Evolutionary conservation across 352 stramenopile species (phyloP).

Genomic region (Phytophthora rubi): DNA sequence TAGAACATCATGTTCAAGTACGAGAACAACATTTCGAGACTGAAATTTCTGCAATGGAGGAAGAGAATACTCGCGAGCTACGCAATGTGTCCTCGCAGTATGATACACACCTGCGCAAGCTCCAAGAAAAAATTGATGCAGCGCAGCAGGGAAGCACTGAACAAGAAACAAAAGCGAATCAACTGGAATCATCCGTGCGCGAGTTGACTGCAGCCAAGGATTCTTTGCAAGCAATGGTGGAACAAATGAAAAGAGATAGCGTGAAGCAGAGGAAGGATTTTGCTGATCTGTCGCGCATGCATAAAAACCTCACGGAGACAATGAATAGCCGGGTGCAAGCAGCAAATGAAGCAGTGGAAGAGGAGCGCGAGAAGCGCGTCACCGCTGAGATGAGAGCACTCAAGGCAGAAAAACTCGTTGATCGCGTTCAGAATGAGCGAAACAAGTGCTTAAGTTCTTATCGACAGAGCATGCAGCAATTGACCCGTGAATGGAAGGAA

Average conservation of each 20-base stretch:
- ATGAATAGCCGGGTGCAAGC: constrained; percentile 38
- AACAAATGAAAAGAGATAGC: constrained; percentile 42
- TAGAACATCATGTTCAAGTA: constrained; percentile 42
- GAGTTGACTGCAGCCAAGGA: constrained; percentile 37
- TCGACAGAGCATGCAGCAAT: constrained; percentile 36
- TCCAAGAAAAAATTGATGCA: constrained; percentile 33
- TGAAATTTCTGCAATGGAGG: constrained; percentile 29
- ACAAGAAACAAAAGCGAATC: constrained; percentile 20
- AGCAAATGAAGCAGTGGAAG: constrained; percentile 39
- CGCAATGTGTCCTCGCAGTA: constrained; percentile 38
- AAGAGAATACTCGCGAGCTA: constrained; percentile 31
- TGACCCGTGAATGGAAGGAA: constrained; percentile 42
- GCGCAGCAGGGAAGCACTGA: constrained; percentile 14
- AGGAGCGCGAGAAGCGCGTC: constrained; percentile 40
- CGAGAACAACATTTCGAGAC: constrained; percentile 31
- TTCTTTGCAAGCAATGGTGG: constrained; percentile 34
- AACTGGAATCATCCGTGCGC: constrained; percentile 22
- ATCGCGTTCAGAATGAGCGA: constrained; percentile 28
- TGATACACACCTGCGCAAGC: constrained; percentile 34
- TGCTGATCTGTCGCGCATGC: constrained; percentile 64
- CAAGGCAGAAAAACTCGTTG: constrained; percentile 39
- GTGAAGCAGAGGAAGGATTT: constrained; percentile 65
- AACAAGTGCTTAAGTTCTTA: constrained; percentile 38
- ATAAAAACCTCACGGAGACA: constrained; percentile 66
- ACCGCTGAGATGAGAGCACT: constrained; percentile 30